Base-by-base conservation (phyloP, 169 alveolate species). In the Babesia sp. region DNA sequence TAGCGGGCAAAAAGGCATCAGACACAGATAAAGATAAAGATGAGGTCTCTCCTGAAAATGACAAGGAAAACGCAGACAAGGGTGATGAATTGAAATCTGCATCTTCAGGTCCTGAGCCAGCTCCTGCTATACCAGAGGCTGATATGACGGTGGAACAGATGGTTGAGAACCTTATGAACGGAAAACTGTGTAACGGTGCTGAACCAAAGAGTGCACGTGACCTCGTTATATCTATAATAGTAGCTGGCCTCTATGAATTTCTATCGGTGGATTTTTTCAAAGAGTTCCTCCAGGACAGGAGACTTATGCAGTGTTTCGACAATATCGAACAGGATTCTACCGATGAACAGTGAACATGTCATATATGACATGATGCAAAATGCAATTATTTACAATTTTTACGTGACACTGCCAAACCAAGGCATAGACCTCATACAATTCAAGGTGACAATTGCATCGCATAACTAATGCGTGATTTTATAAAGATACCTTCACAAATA, bases 251-350 rank as follows among this genome's bases (percentile, higher is more conserved):
- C 18, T 72, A 72, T 37, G 83, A 72, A 37, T 72, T 31, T 18
- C 71, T 72, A 22, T 36, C 72, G 26, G 71, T 56, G 14, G 69
- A 61, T 33, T 61, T 72, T 34, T 60, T 72, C 75, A 72, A 57
- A 33, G 57, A 53, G 33, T 36, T 72, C 39, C 64, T 72, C 6
- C 67, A 61, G 45, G 83, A 72, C 36, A 26, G 45, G 24, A 8
- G 83, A 16, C 63, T 72, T 6, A 11, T 16, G 3, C 24, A 60
- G 29, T 57, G 61, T n/a, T 36, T 72, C 54, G n/a, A n/a, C 6
- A 22, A 39, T n/a, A 4, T 31, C 67, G 24, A 31, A 34, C 6
- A 7, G 5, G 56, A 48, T 6, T 18, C 48, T 16, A 16, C 48
- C 48, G 48, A 41, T 9, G 16, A 16, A 16, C 20, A 16, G 48